phyloP scores from a whole-genome alignment of 768 basidiomycete species.

The Termitomyces sp. region DNA sequence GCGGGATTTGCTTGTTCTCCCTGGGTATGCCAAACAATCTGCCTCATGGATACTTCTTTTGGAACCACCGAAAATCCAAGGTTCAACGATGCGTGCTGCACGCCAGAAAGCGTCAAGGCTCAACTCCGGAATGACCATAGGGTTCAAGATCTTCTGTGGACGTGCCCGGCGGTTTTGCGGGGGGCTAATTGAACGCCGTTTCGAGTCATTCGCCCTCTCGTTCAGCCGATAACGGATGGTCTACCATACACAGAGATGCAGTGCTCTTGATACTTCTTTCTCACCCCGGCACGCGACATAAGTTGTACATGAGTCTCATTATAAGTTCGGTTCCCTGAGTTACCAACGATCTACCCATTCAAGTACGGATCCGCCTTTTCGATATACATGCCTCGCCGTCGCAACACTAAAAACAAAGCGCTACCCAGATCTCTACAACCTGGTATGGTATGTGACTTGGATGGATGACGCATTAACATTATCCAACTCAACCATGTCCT shows the following conservation, averaged over 20 bases:
- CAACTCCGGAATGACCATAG: neutral
- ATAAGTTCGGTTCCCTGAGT: constrained; percentile 5
- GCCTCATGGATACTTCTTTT: neutral
- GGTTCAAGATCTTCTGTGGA: neutral
- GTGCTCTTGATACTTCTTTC: constrained; percentile 6
- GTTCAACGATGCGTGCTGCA: neutral
- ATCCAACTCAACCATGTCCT: neutral
- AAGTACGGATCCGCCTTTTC: neutral
- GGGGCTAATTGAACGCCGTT: neutral
- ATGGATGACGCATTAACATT: neutral
- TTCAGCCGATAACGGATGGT: neutral
- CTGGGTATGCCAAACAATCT: neutral
- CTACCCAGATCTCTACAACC: neutral
- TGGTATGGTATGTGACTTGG: neutral
- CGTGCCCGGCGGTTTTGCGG: neutral
- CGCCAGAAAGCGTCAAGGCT: neutral
- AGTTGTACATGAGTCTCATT: neutral
- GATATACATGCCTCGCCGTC: constrained; percentile 1
- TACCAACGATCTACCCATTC: neutral
- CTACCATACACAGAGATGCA: constrained; percentile 4
- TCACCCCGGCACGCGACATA: neutral
- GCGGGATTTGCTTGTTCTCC: neutral
- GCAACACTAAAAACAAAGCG: neutral
- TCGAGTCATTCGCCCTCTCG: neutral
- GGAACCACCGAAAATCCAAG: neutral